Base-by-base conservation (phyloP, 148 eudicot genomes). In the Cornus florida region DNA sequence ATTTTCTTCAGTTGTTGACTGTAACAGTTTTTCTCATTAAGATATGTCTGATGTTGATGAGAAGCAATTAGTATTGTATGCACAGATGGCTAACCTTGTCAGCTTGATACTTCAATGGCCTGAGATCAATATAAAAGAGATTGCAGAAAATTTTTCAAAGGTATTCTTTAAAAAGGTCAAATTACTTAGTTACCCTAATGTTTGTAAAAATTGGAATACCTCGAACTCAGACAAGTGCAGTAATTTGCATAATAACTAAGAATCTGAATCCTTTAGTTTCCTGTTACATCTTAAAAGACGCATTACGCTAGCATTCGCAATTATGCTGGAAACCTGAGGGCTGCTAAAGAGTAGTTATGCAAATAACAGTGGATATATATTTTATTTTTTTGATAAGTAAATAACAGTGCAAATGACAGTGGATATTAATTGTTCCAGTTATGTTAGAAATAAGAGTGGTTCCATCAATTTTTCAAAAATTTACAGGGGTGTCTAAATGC, bases 61-160 rank as follows among this genome's bases (percentile, higher is more conserved):
- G 86, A 87, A 93, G 82, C 97, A 93, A 77, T 74, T 93, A 83
- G 75, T 96, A 67, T 79, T 96, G 84, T 96, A 92, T 71, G 99
- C 99, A 24, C 99, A 96, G 87, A 93, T 96, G 99, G 99, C 98
- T 78, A 93, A 90, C 80, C 98, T 93, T 82, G 92, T 96, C 39
- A 86, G 73, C 62, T 81, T 79, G 77, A 89, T 91, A 78, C 94
- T 93, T 77, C 90, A 87, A 62, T 87, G 90, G 89, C 91, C 94
- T 69, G 88, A 82, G 75, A 79, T 88, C 77, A 80, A 85, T 76
- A 77, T 92, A 28, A 93, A 91, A 83, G 92, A 96, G 84, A 87
- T 93, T 84, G 92, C 98, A 43, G 95, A 91, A 82, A 89, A 77
- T 76, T 96, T 96, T 81, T 92, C 98, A 74, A 96, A 92, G 99